Conservation (phyloP, 441 rosid genomes). For the Gossypium trilobum region DNA sequence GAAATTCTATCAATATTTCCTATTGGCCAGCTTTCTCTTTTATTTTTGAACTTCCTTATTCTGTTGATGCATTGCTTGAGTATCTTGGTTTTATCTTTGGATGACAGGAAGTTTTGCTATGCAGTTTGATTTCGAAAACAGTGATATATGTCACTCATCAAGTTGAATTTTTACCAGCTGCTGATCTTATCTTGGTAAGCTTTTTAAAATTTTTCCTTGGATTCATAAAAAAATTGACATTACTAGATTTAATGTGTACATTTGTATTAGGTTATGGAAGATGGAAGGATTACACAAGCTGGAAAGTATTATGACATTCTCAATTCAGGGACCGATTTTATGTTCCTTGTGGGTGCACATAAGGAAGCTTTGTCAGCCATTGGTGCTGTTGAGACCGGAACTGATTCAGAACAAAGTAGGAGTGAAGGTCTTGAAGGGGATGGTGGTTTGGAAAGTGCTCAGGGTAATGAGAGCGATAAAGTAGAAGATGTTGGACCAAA, state of each 20-base stretch:
- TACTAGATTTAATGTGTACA: background rate
- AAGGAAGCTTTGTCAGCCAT: constrained; percentile 19
- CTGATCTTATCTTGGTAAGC: background rate
- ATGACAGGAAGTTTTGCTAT: constrained; percentile 46
- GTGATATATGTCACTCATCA: too few species aligned
- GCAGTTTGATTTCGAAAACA: too few species aligned
- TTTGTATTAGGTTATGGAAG: constrained; percentile 66
- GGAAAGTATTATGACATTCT: constrained; percentile 74
- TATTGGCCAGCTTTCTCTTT: too few species aligned
- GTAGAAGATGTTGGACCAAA: too few species aligned
- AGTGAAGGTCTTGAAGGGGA: constrained; percentile 19
- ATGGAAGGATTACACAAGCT: constrained; percentile 73
- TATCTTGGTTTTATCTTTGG: background rate
- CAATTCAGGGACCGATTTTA: constrained; percentile 60
- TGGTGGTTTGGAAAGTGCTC: background rate
- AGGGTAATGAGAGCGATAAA: too few species aligned
- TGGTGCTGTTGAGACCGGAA: constrained; percentile 32
- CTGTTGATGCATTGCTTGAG: background rate
- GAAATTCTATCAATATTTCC: too few species aligned
- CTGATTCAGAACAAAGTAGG: constrained; percentile 24
- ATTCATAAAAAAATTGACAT: background rate
- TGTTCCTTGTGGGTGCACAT: constrained; percentile 22
- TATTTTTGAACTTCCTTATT: background rate
- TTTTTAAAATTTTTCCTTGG: background rate
- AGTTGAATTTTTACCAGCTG: too few species aligned